Base-by-base conservation (phyloP, 2,329 filamentous ascomycete genomes). In the Hymenoscyphus albidus region DNA sequence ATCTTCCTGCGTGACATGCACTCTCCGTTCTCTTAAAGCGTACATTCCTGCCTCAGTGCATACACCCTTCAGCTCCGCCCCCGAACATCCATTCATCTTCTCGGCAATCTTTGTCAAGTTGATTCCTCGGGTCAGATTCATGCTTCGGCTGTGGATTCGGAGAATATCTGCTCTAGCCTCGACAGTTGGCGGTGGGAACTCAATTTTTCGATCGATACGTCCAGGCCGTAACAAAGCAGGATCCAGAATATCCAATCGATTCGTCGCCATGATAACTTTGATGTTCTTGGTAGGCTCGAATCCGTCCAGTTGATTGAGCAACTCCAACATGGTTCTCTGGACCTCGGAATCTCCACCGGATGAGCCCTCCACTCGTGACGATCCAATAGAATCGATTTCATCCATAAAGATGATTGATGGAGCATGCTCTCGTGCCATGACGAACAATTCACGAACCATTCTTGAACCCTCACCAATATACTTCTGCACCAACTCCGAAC, bases 401-500 rank as follows among this genome's bases (percentile, higher is more conserved):
- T 99, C 95, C 95, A 99, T 99, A 83, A 99, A 99, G 79, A 99
- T 99, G 80, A 99, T 99, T 71, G 92, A 96, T 27, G 95, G 95
- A 0, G 95, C 95, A 74, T 99, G 95, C 77, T 99, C 95, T 79
- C 95, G 87, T 35, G 95, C 95, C 95, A 99, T 99, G 77, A 99
- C 91, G 84, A 99, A 99, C 61, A 99, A 85, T 80, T 99, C 95
- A 75, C 95, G 92, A 69, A 99, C 95, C 95, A 99, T 99, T 73
- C 95, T 89, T 73, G 91, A 95, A 75, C 95, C 95, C 78, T 99
- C 95, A 76, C 95, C 95, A 74, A 99, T 99, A 80, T 99, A 99
- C 81, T 99, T 99, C 77, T 99, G 95, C 71, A 99, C 95, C 75
- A 99, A 80, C 78, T 99, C 95, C 32, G 92, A 96, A 67, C 95